Base-by-base conservation (phyloP, 257 asterid species). In the Plectranthus barbatus region DNA sequence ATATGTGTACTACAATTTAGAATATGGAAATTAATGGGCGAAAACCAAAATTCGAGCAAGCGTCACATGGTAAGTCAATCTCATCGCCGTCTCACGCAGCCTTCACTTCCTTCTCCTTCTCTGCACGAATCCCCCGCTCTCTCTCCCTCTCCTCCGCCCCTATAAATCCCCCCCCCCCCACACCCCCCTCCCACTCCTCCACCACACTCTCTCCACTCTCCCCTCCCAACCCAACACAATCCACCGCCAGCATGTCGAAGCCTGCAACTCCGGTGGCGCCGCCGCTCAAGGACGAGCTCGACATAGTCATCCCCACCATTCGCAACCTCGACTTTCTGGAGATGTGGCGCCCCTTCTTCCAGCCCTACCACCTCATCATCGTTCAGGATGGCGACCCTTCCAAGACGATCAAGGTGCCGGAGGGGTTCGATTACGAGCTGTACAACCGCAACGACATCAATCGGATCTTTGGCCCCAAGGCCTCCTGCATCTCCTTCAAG, bases 401-500 rank as follows among this genome's bases (percentile, higher is more conserved):
- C n/a, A n/a, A n/a, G n/a, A 67, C 40, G 0, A 76, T 80, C 72
- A 60, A 68, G 0, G 82, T 80, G 2, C 82, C 85, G 0, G 78
- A 60, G 55, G 85, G 85, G 0, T 80, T 80, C 64, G 82, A 80
- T 48, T 80, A 80, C 70, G 85, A 80, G 67, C 81, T 76, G 68
- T 77, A 80, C 74, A 74, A 76, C 31, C 74, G 85, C 11, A 72
- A 80, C 67, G 85, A 80, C 40, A 80, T 80, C 47, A 77, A 80
- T 36, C 69, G 79, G 75, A 80, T 80, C 71, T 33, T 80, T 0
- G 85, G 85, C 5, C 85, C 85, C 34, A 80, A 74, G 72, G 80
- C 85, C 36, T 74, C 76, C 66, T 77, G 85, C 83, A 80, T 80
- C 75, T 80, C 85, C 2, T 80, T 80, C 74, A 80, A 77, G 77